These are phyloP conservation scores for Alectoria sarmentosa DNA, from an alignment of 495 filamentous ascomycete species.

Conservation along the genomic window DNA sequence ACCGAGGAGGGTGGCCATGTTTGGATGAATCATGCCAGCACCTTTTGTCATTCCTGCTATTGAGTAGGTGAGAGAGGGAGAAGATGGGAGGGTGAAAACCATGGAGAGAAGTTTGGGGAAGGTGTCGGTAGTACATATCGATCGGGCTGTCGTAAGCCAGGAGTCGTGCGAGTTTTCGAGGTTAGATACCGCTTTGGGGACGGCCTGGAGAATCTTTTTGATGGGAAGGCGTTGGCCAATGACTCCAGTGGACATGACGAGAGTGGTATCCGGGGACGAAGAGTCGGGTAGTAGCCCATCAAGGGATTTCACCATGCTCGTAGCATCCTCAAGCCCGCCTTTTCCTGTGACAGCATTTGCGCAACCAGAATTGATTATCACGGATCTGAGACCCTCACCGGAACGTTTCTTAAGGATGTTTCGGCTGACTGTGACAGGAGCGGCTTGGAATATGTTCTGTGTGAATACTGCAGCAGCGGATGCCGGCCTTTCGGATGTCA, in stretches of 20 bases:
- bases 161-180: conserved; percentile 70
- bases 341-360: conserved; percentile 97
- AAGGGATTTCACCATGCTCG: conserved; percentile 64
- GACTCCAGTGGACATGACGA: conserved; percentile 98
- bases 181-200: conserved; percentile 64
- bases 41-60: conserved; percentile 97
- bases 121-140: conserved; percentile 98
- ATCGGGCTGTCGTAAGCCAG: conserved; percentile 76
- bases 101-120: conserved; percentile 93
- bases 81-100: conserved; percentile 79
- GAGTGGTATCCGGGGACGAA: conserved; percentile 44
- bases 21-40: conserved; percentile 98
- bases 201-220: conserved; percentile 74
- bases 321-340: conserved; percentile 82
- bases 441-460: conserved; percentile 96
- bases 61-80: conserved; percentile 63
- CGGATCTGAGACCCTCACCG: conserved; percentile 65
- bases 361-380: conserved; percentile 93
- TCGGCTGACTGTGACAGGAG: conserved; percentile 79
- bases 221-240: conserved; percentile 94
- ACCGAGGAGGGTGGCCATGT: conserved; percentile 95
- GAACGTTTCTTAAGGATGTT: conserved; percentile 56
- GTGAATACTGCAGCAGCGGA: conserved; percentile 94
- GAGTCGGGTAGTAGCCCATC: conserved; percentile 51
- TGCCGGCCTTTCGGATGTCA: conserved; percentile 82